Evolutionary conservation across 371 early-diverging fungal species (phyloP).

Genomic region (Mortierella sp.): DNA sequence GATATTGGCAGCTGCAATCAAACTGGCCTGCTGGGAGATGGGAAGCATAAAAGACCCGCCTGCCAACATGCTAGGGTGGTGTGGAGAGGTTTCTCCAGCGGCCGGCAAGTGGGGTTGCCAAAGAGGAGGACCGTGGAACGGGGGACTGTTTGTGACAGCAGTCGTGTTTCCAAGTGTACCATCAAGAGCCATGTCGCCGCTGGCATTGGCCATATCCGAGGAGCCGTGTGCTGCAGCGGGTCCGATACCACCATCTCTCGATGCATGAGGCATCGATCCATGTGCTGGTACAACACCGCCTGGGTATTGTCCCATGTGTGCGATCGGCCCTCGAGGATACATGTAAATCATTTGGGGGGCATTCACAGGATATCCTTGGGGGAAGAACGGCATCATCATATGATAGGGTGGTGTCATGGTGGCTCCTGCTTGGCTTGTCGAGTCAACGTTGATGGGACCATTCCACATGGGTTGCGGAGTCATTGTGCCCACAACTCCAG

Average conservation of each 20-base stretch:
- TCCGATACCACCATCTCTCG: constrained; percentile 6
- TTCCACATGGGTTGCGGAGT: constrained; percentile 24
- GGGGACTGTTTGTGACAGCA: neutral
- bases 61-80: constrained; percentile 7
- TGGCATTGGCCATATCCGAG: neutral
- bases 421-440: constrained; percentile 13
- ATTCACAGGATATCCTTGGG: constrained; percentile 27
- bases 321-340: constrained; percentile 23
- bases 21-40: constrained; percentile 26
- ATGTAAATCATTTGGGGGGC: constrained; percentile 19
- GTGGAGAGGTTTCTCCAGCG: constrained; percentile 43
- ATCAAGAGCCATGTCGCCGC: neutral
- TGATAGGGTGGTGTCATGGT: constrained; percentile 21
- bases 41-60: constrained; percentile 15
- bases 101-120: constrained; percentile 50
- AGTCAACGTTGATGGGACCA: neutral
- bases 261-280: constrained; percentile 11
- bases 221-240: neutral
- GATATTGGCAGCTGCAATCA: constrained; percentile 37
- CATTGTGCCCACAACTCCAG: constrained; percentile 11
- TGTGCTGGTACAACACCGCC: constrained; percentile 14
- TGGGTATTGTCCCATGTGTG: constrained; percentile 25
- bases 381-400: constrained; percentile 25
- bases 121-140: constrained; percentile 20
- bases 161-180: neutral